Evolutionary conservation across 2,329 filamentous ascomycete species (phyloP), one percentile per base, ranked within the genome.

Genomic region (Ilyonectria robusta): DNA sequence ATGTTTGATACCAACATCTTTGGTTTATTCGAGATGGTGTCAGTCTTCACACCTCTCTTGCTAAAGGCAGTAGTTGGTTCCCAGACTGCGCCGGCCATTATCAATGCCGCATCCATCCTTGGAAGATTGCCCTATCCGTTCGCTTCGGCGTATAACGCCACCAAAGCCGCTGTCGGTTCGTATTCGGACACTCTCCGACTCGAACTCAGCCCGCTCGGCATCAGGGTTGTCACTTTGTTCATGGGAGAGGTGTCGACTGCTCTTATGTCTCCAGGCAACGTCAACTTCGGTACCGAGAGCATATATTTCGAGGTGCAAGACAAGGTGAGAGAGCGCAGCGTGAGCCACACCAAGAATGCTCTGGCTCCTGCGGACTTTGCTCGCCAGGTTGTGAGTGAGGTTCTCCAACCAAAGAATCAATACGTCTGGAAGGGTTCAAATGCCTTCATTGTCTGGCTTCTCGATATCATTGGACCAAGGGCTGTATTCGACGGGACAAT

Each of bases 141-240:
- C 8, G 33, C 61, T 2, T 1, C 68, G 3, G 63, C 59, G 0
- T 67, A 70, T 6, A 70, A 70, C 15, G 68, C 64, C 2, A 62
- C 47, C 2, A 70, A 70, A 29, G 68, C 33, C 23, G 68, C 68
- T 13, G 68, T 68, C 0, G 56, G 3, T 0, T 21, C 57, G 0
- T 70, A 70, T 60, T 70, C 68, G 0, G 69, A 70, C 9, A 70
- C 69, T 1, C 58, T 70, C 2, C 53, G 64, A 33, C 64, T 70
- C 4, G 69, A 70, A 2, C 29, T 70, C 0, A 19, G 21, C 0
- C 64, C 67, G 5, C 58, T 70, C 0, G 67, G 69, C 0, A 7
- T 70, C 0, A 67, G 26, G 9, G 69, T 70, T 0, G 29, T 67
- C 2, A 70, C 64, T 0, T 0, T 70, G 0, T 42, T 68, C 19